Base-by-base conservation (phyloP, 305 asterid species). In the Rubia tinctorum region DNA sequence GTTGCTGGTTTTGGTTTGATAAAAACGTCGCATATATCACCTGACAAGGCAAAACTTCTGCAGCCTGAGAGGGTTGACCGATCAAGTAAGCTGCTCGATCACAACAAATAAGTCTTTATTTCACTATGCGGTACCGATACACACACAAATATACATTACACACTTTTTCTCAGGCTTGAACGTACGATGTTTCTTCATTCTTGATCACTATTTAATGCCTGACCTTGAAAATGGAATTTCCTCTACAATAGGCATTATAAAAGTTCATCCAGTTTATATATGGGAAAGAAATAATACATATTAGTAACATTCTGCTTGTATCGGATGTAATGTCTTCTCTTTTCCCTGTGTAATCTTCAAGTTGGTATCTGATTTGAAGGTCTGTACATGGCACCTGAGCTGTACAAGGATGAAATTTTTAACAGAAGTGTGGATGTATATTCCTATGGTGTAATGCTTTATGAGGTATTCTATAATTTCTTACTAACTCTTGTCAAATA, bases 351-450 rank as follows among this genome's bases (percentile, higher is more conserved):
- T 20, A 44, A 71, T 56, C 68, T 13, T 73, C 6, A 44, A 61
- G 11, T 47, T 77, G 40, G 63, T 51, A 62, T 65, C 72, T 75
- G 44, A 37, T 40, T 58, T 77, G 73, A 82, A 94, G 99, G 91
- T 82, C 71, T 81, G 44, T 92, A 95, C 75, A 40, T 83, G 78
- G 97, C 99, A 69, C 99, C 99, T 23, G 98, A 95, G 85, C 80
- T 92, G 61, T 95, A 74, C 71, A 89, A 71, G 56, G 92, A 86
- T 56, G 90, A 89, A 75, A 66, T 84, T 75, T 92, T 95, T 53
- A 96, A 91, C 86, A 91, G 86, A 86, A 88, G 92, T 20, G 97
- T 87, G 76, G 99, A 95, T 76, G 98, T 89, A 64, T 85, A 92
- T 83, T 86, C 98, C 20, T 95, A 87, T 69, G 99, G 95, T 70